A percentile compares a stretch with the other conserved stretches of the same genome.
These are phyloP conservation scores for Trichocomaceae sp. DNA, from an alignment of 2,329 filamentous ascomycete species.

Conservation along the genomic window DNA sequence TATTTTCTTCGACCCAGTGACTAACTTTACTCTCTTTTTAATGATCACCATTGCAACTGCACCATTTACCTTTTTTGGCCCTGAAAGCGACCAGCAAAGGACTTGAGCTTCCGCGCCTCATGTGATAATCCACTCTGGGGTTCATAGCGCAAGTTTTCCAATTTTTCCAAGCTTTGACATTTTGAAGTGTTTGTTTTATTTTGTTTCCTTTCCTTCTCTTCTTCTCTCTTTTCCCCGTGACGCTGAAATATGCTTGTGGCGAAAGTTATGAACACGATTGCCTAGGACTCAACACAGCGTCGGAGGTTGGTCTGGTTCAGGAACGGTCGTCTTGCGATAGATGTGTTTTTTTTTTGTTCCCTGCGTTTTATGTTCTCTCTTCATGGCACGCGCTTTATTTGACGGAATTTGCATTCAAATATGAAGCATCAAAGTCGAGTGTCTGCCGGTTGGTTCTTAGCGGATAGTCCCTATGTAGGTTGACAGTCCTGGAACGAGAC, in stretches of 20 bases:
- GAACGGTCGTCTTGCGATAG: neutral
- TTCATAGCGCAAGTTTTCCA: too few species aligned
- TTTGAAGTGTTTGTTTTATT: neutral
- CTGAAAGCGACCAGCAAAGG: neutral
- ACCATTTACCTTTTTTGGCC: neutral
- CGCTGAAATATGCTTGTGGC: neutral
- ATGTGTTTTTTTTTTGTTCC: neutral
- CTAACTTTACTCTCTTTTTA: neutral
- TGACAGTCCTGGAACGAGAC: neutral
- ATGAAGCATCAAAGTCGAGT: neutral
- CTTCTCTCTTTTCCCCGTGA: neutral
- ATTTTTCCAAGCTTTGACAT: too few species aligned
- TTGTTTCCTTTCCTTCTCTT: neutral
- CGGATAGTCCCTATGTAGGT: neutral
- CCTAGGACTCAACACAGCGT: neutral
- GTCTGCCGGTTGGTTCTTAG: neutral
- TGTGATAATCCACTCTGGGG: too few species aligned
- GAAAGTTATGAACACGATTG: neutral
- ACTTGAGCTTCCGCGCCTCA: neutral
- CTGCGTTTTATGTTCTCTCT: too few species aligned
- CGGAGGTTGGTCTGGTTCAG: neutral
- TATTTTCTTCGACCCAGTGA: neutral
- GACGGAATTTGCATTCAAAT: neutral
- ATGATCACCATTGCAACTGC: neutral
- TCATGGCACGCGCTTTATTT: neutral